Evolutionary conservation across 495 filamentous ascomycete genomes (phyloP).

Genomic region (Hypoxylon crocopeplum): DNA sequence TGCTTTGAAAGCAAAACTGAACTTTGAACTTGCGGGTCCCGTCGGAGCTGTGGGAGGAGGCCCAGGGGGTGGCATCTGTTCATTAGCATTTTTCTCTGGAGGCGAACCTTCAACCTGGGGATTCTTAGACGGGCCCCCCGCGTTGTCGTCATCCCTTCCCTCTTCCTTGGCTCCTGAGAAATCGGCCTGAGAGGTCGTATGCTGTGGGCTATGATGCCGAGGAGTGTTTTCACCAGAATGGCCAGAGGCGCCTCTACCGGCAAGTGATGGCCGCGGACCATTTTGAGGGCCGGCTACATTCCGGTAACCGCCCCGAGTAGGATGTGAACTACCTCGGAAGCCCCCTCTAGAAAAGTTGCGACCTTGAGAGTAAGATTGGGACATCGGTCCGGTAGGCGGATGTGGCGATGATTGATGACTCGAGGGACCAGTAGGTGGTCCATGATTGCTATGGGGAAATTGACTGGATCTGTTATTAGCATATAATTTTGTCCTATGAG

Average conservation of each 20-base stretch:
- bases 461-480: slow-evolving; percentile 52
- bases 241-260: slow-evolving; percentile 51
- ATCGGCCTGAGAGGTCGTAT: slow-evolving; percentile 37
- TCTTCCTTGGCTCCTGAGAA: slow-evolving; percentile 38
- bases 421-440: slow-evolving; percentile 59
- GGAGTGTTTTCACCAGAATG: slow-evolving; percentile 43
- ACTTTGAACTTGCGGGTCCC: slow-evolving; percentile 70
- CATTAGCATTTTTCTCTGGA: slow-evolving; percentile 52
- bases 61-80: slow-evolving; percentile 56
- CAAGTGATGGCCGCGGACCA: slow-evolving; percentile 45
- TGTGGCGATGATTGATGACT: slow-evolving; percentile 61
- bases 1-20: slow-evolving; percentile 87
- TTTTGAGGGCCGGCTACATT: slow-evolving; percentile 66
- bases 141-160: slow-evolving; percentile 57
- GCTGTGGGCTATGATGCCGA: slow-evolving; percentile 35
- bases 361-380: slow-evolving; percentile 59
- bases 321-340: slow-evolving; percentile 49
- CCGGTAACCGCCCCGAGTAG: slow-evolving; percentile 46
- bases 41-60: slow-evolving; percentile 58
- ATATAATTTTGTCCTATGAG: slow-evolving; percentile 21
- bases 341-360: slow-evolving; percentile 59
- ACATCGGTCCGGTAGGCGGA: slow-evolving; percentile 55
- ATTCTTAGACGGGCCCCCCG: slow-evolving; percentile 68
- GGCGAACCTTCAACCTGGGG: slow-evolving; percentile 67
- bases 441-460: slow-evolving; percentile 63